Evolutionary conservation across 2,329 filamentous ascomycete genomes (phyloP).

Genomic region (Colletotrichum euphorbiae): DNA sequence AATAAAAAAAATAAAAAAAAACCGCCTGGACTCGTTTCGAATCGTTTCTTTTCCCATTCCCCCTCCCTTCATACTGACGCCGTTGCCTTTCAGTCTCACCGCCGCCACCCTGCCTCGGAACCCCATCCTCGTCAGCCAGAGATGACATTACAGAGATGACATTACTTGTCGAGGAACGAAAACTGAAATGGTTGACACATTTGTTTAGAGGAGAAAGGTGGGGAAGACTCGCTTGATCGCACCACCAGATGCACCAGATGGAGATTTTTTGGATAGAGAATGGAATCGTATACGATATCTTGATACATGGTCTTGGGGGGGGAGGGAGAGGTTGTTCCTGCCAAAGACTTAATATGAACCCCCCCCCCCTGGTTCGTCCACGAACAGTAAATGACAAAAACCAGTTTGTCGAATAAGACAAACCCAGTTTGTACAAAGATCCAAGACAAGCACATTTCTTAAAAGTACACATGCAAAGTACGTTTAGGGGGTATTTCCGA

Average conservation of each 20-base stretch:
- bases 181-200: not conserved
- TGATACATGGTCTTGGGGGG: no score
- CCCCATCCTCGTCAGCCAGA: not conserved
- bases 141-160: not conserved
- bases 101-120: no score
- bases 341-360: not conserved
- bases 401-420: no score
- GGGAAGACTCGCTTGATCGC: no score
- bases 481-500: conserved; percentile 4
- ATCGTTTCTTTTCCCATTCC: conserved; percentile 9
- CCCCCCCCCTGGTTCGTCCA: no score
- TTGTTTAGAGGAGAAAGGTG: not conserved
- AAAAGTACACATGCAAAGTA: not conserved
- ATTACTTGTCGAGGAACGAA: not conserved
- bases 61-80: not conserved
- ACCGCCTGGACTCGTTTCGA: not conserved
- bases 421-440: not conserved
- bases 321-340: not conserved
- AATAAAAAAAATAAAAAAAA: no score
- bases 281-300: not conserved
- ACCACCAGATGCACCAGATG: no score
- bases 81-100: no score
- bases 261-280: not conserved
- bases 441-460: not conserved
- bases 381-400: no score